Evolutionary conservation across 495 filamentous ascomycete genomes (phyloP).

Genomic region (Trichocladium antarcticum): DNA sequence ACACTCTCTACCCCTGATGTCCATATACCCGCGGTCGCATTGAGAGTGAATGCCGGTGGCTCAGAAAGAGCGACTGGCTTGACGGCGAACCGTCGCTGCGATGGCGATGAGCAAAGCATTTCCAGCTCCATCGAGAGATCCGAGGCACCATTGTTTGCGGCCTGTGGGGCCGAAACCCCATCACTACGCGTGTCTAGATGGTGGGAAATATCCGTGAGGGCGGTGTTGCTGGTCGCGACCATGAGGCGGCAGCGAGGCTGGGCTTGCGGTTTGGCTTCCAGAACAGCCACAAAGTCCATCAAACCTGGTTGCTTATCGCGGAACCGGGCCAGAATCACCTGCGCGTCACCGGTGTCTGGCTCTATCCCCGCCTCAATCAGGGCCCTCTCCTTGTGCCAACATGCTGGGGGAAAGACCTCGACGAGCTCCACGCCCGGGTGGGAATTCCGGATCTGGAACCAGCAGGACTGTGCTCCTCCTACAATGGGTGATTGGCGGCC

Average conservation of each 20-base stretch:
- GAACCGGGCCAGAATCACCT: not conserved
- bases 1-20: not conserved
- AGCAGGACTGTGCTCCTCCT: not conserved
- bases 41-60: not conserved
- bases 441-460: conserved; percentile 5
- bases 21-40: not conserved
- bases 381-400: conserved; percentile 6
- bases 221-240: not conserved
- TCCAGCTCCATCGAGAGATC: not conserved
- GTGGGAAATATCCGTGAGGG: not conserved
- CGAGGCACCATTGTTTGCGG: not conserved
- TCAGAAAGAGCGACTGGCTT: not conserved
- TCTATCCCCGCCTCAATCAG: not conserved
- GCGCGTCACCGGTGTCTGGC: not conserved
- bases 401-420: not conserved
- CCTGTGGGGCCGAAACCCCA: no score
- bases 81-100: not conserved
- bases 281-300: not conserved
- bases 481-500: not conserved
- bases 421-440: not conserved
- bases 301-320: not conserved
- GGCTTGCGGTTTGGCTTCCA: not conserved
- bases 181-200: not conserved
- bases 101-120: not conserved
- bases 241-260: not conserved